These are phyloP conservation scores for Dicorynia guianensis DNA, from an alignment of 306 rosid species.

Conservation along the genomic window DNA sequence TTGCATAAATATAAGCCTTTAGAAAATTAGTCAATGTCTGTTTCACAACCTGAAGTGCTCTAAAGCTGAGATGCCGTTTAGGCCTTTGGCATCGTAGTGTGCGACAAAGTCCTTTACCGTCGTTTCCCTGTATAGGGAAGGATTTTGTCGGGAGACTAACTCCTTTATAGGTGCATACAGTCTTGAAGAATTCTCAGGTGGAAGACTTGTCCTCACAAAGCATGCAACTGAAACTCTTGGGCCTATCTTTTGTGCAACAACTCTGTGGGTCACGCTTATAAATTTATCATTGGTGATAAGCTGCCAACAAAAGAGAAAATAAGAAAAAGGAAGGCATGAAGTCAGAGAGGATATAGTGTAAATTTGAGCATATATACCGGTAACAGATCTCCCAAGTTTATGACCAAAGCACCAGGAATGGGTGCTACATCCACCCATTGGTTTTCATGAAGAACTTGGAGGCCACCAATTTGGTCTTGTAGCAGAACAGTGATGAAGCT, in stretches of 20 bases:
- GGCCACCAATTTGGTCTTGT: conserved; percentile 60
- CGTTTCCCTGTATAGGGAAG: conserved; percentile 24
- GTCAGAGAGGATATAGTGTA: background rate
- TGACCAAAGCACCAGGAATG: conserved; percentile 30
- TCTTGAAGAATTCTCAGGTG: background rate
- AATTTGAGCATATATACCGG: conserved; percentile 10
- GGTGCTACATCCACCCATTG: conserved; percentile 44
- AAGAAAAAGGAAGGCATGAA: background rate
- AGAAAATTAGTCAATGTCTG: too few relatives aligned
- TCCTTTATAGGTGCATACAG: conserved; percentile 40
- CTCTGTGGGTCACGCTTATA: conserved; percentile 38
- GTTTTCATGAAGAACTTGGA: conserved; percentile 46
- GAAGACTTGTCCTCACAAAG: conserved; percentile 30
- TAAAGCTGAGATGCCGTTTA: conserved; percentile 1
- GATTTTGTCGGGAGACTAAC: conserved; percentile 38
- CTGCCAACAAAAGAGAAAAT: background rate
- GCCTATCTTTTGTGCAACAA: conserved; percentile 7
- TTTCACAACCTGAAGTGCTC: conserved; percentile 21
- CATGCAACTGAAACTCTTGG: conserved; percentile 47
- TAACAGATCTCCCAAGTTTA: conserved; percentile 45
- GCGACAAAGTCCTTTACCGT: background rate
- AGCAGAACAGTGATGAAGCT: conserved; percentile 51
- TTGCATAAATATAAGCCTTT: too few relatives aligned
- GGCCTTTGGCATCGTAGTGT: background rate
- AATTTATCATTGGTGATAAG: background rate